A percentile compares a stretch with the other conserved stretches of the same genome.
Evolutionary conservation across 345 rosid genomes (phyloP).

Genomic region (Arabidopsis suecica): DNA sequence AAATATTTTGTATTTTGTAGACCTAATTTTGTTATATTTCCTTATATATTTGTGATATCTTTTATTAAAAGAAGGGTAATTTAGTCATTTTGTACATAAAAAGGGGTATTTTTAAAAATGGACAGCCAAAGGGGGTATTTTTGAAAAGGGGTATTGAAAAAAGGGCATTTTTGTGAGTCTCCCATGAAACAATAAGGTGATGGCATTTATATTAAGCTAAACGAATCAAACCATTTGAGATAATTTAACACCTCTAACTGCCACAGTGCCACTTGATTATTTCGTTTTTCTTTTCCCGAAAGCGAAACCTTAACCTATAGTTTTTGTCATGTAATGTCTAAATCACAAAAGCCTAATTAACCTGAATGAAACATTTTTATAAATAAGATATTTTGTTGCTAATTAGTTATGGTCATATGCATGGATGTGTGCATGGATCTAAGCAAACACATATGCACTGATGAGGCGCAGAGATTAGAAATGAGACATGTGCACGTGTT

Average conservation of each 20-base stretch:
- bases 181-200: too few species aligned
- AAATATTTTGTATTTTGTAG: too few species aligned
- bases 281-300: conserved; percentile 14
- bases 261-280: conserved; percentile 12
- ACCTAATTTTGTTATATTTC: too few species aligned
- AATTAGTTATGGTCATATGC: conserved; percentile 23
- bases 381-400: neutral
- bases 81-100: too few species aligned
- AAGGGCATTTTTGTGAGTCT: too few species aligned
- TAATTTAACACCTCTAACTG: neutral
- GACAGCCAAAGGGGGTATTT: too few species aligned
- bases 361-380: conserved; percentile 14
- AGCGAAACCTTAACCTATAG: conserved; percentile 29
- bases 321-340: conserved; percentile 14
- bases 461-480: conserved; percentile 27
- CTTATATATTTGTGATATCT: too few species aligned
- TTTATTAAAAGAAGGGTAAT: too few species aligned
- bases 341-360: conserved; percentile 14
- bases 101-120: too few species aligned
- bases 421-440: conserved; percentile 35
- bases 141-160: too few species aligned
- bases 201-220: neutral
- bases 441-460: conserved; percentile 27
- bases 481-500: conserved; percentile 48
- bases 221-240: conserved; percentile 15